A percentile compares a stretch with the other conserved stretches of the same genome.
phyloP scores from a whole-genome alignment of 345 rosid genomes.

The Pelargonium nanum region DNA sequence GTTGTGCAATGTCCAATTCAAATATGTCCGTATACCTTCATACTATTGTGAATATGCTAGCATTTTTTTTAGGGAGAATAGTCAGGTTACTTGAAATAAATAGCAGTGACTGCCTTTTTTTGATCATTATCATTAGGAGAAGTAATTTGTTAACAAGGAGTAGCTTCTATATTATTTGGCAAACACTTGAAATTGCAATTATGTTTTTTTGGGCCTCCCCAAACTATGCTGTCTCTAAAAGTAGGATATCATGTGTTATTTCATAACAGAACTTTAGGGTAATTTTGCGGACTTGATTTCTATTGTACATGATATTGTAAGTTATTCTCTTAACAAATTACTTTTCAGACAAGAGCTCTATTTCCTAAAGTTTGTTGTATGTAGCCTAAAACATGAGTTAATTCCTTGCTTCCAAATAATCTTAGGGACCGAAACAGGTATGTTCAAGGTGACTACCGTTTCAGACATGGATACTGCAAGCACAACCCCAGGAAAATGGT shows the following conservation, averaged over 20 bases:
- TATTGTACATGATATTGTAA: neutral
- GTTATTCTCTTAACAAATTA: neutral
- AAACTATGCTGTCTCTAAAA: no score
- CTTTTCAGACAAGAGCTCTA: neutral
- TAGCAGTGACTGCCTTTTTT: neutral
- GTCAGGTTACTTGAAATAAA: neutral
- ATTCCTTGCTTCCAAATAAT: slow-evolving; percentile 8
- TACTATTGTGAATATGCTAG: no score
- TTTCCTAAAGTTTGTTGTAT: neutral
- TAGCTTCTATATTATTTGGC: neutral
- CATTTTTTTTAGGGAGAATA: no score
- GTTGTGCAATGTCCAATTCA: neutral
- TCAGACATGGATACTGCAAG: slow-evolving; percentile 84
- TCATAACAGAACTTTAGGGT: neutral
- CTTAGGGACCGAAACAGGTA: slow-evolving; percentile 88
- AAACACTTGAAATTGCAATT: neutral
- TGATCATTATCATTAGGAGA: neutral
- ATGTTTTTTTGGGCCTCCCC: neutral
- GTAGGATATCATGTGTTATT: neutral
- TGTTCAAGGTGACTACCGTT: slow-evolving; percentile 95
- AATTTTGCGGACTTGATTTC: neutral
- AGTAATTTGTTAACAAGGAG: neutral
- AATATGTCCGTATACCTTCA: neutral
- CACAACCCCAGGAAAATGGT: slow-evolving; percentile 99
- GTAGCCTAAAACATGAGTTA: neutral